phyloP scores from a whole-genome alignment of 352 stramenopile genomes.

The Phytophthora europaea region DNA sequence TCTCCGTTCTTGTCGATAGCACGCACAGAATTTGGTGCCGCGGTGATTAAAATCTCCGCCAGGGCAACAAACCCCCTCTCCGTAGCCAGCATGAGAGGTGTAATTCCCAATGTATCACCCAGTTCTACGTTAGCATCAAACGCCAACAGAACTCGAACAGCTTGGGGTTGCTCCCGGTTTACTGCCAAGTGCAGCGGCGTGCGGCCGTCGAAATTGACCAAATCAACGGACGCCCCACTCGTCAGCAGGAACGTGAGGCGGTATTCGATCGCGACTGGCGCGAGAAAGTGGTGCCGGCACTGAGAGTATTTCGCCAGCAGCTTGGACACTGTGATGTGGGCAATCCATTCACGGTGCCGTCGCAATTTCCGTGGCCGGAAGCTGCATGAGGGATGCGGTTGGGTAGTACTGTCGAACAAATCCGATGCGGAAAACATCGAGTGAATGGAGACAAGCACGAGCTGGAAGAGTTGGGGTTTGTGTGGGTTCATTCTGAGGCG shows the following conservation, averaged over 20 bases:
- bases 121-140: constrained; percentile 17
- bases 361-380: too few species aligned
- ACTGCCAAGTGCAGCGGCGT: constrained; percentile 20
- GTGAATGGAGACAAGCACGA: background rate
- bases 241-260: constrained; percentile 13
- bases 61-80: background rate
- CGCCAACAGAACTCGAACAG: background rate
- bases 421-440: too few species aligned
- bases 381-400: too few species aligned
- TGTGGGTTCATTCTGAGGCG: too few species aligned
- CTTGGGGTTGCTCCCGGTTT: background rate
- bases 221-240: background rate
- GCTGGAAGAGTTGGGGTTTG: too few species aligned
- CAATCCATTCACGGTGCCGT: too few species aligned
- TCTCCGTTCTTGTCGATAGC: constrained; percentile 18
- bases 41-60: constrained; percentile 2
- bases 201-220: constrained; percentile 6
- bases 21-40: background rate
- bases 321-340: too few species aligned
- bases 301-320: too few species aligned
- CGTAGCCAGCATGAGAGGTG: constrained; percentile 9
- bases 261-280: too few species aligned
- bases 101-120: background rate
- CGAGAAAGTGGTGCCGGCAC: too few species aligned
- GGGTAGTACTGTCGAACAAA: too few species aligned